Evolutionary conservation across 1,284 basidiomycete genomes (phyloP).

Genomic region (Grifola frondosa): DNA sequence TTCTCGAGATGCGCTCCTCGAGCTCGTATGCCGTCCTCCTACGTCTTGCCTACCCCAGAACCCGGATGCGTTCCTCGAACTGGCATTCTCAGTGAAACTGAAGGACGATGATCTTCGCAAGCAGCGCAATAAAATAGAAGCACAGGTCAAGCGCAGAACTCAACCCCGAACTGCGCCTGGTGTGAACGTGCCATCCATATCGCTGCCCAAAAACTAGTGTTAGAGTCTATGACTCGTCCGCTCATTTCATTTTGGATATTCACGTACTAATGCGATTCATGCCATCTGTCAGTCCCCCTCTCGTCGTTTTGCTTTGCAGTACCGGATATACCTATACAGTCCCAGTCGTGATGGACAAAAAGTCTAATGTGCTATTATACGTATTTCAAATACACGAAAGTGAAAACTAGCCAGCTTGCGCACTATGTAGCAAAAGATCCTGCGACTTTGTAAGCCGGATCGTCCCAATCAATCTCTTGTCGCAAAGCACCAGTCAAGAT

Average conservation of each 20-base stretch:
- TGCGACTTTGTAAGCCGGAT: conserved; percentile 26
- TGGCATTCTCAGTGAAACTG: conserved; percentile 65
- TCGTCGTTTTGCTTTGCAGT: too few species aligned
- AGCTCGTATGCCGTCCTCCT: conserved; percentile 53
- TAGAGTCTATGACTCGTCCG: too few species aligned
- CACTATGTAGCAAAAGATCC: too few species aligned
- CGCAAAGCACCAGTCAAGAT: conserved; percentile 60
- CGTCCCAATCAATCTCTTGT: conserved; percentile 67
- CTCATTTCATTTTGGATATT: too few species aligned
- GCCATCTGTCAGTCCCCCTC: too few species aligned
- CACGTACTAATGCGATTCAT: too few species aligned
- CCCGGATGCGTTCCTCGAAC: conserved; percentile 63
- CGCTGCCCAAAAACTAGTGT: conserved; percentile 23
- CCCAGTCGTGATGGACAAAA: too few species aligned
- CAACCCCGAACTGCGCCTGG: conserved; percentile 35
- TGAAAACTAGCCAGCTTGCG: too few species aligned
- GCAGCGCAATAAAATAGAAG: conserved; percentile 70
- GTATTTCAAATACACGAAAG: too few species aligned
- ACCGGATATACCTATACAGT: too few species aligned
- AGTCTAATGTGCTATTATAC: too few species aligned
- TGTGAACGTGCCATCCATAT: conserved; percentile 18
- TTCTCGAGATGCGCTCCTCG: conserved; percentile 49
- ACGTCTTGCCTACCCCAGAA: conserved; percentile 51
- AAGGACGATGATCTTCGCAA: conserved; percentile 84
- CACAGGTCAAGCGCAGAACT: conserved; percentile 59